Conservation (phyloP, 169 alveolate species). For the Plasmodium gonderi region DNA sequence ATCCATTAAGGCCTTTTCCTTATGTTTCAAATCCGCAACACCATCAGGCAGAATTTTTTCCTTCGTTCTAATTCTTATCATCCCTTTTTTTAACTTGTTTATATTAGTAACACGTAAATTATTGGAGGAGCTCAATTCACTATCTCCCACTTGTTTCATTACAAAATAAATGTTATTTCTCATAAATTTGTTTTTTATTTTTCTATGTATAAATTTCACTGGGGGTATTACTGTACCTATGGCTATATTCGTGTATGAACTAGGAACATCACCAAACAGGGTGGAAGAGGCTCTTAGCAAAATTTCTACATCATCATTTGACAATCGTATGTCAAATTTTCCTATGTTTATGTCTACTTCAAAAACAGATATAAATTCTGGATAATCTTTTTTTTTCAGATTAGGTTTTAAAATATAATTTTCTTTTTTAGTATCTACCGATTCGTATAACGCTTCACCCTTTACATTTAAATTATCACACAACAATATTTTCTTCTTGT, state of each 20-base stretch:
- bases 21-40: background rate
- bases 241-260: constrained; percentile 22
- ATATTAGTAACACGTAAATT: constrained; percentile 15
- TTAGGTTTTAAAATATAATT: constrained; percentile 36
- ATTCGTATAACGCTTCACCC: constrained; percentile 75
- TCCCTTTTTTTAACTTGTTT: constrained; percentile 1
- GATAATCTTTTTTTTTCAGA: background rate
- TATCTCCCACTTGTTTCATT: background rate
- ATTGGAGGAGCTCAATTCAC: background rate
- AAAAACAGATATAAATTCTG: constrained; percentile 48
- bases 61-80: background rate
- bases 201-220: constrained; percentile 27
- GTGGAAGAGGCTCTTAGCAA: constrained; percentile 65
- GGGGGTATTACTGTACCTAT: constrained; percentile 41
- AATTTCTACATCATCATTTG: constrained; percentile 73
- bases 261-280: constrained; percentile 69
- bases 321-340: constrained; percentile 69
- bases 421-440: constrained; percentile 50
- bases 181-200: constrained; percentile 70
- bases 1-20: background rate
- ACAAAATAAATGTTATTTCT: constrained; percentile 60
- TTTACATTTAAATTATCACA: constrained; percentile 72
- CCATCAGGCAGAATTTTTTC: background rate
- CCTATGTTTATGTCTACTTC: constrained; percentile 63
- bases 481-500: constrained; percentile 46